Base-by-base conservation (phyloP, 2,329 filamentous ascomycete genomes). In the Parafenestella ontariensis region DNA sequence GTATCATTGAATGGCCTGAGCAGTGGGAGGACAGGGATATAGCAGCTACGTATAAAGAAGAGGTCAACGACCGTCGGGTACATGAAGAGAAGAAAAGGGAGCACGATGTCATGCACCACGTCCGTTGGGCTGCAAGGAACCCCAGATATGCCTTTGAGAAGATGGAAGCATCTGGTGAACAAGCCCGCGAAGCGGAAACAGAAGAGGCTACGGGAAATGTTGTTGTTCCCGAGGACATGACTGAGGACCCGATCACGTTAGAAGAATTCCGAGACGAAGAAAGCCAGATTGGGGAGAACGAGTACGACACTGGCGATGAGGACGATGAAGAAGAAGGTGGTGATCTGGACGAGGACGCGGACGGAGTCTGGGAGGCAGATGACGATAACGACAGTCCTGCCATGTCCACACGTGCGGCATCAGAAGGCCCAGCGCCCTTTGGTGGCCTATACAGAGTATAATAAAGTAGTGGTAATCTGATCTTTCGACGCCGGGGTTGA, bases 61-160 rank as follows among this genome's bases (percentile, higher is more conserved):
- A 74, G 44, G 50, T 73, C 18, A 61, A 60, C 21, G 54, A 70
- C 36, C 65, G 59, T 18, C 56, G 68, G 11, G 31, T 64, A 5
- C 62, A 61, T 39, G 56, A 61, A 18, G 61, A 66, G 47, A 74
- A 66, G 52, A 46, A 36, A 20, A 57, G 59, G 36, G 72, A 75
- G 40, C 70, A 73, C 41, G 57, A 62, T 2, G 58, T 75, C n/a
- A 72, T 74, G 70, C 54, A 66, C 29, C 64, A 46, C 9, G 68
- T 74, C 9, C 69, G 72, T 3, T 68, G 59, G 46, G 70, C 71
- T 29, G 72, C 68, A 28, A 68, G 65, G 41, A 74, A 71, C 28
- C 71, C 72, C 3, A 53, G 66, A 37, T 73, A 72, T 49, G 67
- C 71, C 1, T 73, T 73, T 45, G 70, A 74, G 50, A 68, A 66